phyloP scores from a whole-genome alignment of 768 basidiomycete genomes.

The Russula lepida region DNA sequence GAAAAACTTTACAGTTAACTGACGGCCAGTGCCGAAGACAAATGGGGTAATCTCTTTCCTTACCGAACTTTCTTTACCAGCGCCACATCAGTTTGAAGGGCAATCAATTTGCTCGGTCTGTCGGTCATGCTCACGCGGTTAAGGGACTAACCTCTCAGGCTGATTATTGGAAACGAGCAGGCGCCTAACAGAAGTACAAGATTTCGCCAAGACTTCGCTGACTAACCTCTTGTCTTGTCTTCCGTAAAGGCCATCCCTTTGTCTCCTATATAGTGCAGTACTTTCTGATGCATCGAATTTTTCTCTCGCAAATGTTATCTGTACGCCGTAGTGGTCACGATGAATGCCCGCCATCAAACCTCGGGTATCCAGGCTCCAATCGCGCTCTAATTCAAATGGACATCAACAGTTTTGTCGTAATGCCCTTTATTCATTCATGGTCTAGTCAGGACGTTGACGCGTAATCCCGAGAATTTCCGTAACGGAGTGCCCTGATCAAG shows the following conservation, averaged over 20 bases:
- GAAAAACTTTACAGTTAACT: slow-evolving; percentile 30
- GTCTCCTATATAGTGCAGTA: slow-evolving; percentile 12
- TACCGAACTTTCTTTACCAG: no score
- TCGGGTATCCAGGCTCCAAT: not conserved
- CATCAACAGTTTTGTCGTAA: not conserved
- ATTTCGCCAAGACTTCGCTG: not conserved
- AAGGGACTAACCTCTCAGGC: no score
- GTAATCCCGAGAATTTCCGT: not conserved
- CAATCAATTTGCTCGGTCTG: no score
- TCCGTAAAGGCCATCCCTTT: slow-evolving; percentile 26
- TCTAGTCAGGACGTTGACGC: not conserved
- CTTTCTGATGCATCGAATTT: not conserved
- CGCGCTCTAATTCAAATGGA: not conserved
- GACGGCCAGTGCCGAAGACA: slow-evolving; percentile 19
- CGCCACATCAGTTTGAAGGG: no score
- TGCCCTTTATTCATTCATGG: slow-evolving; percentile 3
- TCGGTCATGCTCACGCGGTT: no score
- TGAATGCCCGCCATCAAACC: no score
- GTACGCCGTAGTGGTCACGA: not conserved
- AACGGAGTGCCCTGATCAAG: not conserved
- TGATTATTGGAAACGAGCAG: no score
- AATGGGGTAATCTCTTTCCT: slow-evolving; percentile 3
- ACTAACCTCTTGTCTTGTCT: slow-evolving; percentile 5
- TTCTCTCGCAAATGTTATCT: not conserved
- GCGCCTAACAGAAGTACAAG: not conserved